phyloP scores from a whole-genome alignment of 345 rosid genomes.

The Euphorbia tirucalli region DNA sequence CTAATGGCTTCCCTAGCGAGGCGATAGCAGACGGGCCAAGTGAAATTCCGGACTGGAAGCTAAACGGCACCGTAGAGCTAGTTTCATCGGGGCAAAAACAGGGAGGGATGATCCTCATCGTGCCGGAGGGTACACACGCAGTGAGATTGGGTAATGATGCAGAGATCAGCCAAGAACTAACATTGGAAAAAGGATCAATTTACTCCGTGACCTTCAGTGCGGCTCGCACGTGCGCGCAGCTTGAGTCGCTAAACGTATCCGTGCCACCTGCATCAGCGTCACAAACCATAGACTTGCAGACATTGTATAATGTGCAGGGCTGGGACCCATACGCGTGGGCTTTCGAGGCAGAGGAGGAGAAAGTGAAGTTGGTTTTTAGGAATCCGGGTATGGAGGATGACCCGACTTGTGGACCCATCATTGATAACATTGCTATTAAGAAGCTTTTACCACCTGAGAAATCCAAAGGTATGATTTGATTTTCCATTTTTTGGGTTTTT shows the following conservation, averaged over 20 bases:
- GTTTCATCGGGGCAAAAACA: conserved; percentile 80
- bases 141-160: conserved; percentile 90
- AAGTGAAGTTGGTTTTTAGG: conserved; percentile 49
- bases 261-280: conserved; percentile 76
- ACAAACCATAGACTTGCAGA: conserved; percentile 81
- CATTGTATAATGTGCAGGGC: conserved; percentile 86
- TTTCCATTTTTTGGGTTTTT: too few relatives aligned
- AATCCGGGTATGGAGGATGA: conserved; percentile 99
- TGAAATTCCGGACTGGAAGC: conserved; percentile 70
- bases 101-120: conserved; percentile 97
- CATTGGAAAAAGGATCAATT: conserved; percentile 74
- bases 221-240: conserved; percentile 97
- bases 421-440: conserved; percentile 83
- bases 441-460: conserved; percentile 76
- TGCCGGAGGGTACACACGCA: conserved; percentile 82
- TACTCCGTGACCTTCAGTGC: conserved; percentile 96
- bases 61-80: conserved; percentile 74
- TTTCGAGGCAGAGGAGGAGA: conserved; percentile 73
- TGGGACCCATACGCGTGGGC: conserved; percentile 99
- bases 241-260: conserved; percentile 87
- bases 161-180: conserved; percentile 79
- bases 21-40: conserved; percentile 43
- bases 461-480: conserved; percentile 61
- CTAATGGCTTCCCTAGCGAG: conserved; percentile 66
- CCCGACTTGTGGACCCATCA: conserved; percentile 96